Evolutionary conservation across 495 filamentous ascomycete genomes (phyloP), one percentile per base, ranked within the genome.

Genomic region (Pseudoneurospora amorphoporcata): DNA sequence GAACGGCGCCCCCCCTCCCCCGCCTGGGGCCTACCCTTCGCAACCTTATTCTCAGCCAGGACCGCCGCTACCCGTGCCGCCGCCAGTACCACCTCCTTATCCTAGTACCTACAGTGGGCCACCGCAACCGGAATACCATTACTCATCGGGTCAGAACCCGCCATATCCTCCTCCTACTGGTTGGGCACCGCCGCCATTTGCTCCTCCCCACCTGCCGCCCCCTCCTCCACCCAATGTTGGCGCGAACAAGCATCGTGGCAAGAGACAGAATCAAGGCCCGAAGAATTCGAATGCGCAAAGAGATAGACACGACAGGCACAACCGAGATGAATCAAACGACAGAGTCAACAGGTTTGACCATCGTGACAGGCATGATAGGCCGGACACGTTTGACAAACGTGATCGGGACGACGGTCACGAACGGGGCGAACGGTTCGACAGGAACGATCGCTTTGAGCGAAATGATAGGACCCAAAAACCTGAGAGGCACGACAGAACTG

Each of bases 1-100:
- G 23, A 78, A 73, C 32, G 45, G 40, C 14, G 61, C 68, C 37
- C 72, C 76, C 58, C 74, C 73, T 9, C 77, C 79, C 7, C 77
- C 75, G 16, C 72, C 71, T 2, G 71, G 69, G 4, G 43, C 72
- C n/a, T 78, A 79, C 29, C 73, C 77, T 12, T 71, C 74, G 8
- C 79, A 73, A 38, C 76, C 74, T 17, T 79, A 79, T 43, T 41
- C 68, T 37, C 69, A 68, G 6, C 68, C 69, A 29, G 75, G 17
- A 14, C 73, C 69, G 8, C 74, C 75, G 32, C 79, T 81, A 19
- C 79, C 75, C 12, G 61, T 69, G 9, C 74, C 75, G 17, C 73
- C 74, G 17, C 74, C 77, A n/a, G 72, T 78, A 14, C 71, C 76
- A 40, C 74, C 72, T 16, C 76, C 77, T 47, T 82, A 78, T 73